Percentiles rank a stretch among this genome's conserved stretches.
Evolutionary conservation across 176 grass and related monocot genomes (phyloP).

Genomic region (Aegilops longissima): DNA sequence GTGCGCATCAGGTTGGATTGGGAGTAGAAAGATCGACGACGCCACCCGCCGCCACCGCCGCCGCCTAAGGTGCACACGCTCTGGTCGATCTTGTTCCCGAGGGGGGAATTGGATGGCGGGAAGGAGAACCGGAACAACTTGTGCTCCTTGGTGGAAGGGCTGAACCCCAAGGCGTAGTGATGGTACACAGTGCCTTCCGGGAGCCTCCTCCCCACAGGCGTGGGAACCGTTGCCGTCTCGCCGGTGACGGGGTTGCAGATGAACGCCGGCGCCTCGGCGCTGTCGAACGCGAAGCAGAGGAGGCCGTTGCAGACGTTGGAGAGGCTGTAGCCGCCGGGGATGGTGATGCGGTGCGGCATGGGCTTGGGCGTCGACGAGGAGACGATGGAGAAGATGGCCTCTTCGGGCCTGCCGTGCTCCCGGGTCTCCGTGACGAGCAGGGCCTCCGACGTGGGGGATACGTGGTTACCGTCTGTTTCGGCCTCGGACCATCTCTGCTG

Average conservation of each 20-base stretch:
- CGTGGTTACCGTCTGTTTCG: no score
- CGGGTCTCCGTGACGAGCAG: no score
- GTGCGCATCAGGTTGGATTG: not conserved
- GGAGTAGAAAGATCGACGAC: not conserved
- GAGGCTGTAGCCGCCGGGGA: no score
- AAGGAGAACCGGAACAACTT: not conserved
- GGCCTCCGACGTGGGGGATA: no score
- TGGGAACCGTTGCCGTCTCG: not conserved
- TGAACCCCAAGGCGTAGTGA: not conserved
- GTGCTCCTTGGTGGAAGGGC: not conserved
- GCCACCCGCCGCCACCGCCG: not conserved
- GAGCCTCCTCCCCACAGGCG: not conserved
- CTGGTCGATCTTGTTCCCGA: not conserved
- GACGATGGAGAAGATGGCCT: no score
- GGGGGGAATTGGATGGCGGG: accelerated
- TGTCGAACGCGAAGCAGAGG: not conserved
- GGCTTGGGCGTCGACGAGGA: not conserved
- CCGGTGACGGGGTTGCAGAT: not conserved
- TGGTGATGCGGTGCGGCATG: not conserved
- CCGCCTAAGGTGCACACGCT: not conserved
- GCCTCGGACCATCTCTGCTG: no score
- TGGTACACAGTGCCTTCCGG: not conserved
- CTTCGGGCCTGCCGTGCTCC: no score
- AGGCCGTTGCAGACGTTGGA: no score
- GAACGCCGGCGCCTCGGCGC: not conserved